These are phyloP conservation scores for Piromyces finnis DNA, from an alignment of 192 early-diverging fungal species.

Conservation along the genomic window DNA sequence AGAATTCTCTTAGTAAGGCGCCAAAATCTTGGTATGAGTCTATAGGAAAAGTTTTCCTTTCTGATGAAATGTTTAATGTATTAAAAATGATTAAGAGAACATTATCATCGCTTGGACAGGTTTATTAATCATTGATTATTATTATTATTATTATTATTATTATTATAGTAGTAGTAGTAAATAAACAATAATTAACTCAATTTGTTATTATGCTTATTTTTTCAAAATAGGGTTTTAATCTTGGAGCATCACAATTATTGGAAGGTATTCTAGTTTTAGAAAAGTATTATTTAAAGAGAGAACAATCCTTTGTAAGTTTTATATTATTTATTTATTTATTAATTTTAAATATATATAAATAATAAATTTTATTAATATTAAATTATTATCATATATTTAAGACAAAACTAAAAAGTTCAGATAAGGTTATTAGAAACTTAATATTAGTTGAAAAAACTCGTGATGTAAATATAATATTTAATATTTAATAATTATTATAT, in stretches of 20 bases:
- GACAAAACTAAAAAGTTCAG: neutral
- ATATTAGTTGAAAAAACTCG: neutral
- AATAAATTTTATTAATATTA: no score
- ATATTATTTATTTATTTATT: neutral
- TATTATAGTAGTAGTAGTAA: no score
- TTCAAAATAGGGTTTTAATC: neutral
- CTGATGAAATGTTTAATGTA: neutral
- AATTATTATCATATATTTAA: no score
- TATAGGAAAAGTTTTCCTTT: neutral
- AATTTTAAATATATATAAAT: no score
- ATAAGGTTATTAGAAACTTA: neutral
- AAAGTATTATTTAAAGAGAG: neutral
- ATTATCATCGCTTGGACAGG: neutral
- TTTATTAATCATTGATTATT: no score
- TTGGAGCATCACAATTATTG: neutral
- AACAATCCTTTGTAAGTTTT: neutral
- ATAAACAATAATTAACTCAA: no score
- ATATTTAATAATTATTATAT: no score
- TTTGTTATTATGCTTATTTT: no score
- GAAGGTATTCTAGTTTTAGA: neutral
- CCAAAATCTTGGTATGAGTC: neutral
- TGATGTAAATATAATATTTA: neutral
- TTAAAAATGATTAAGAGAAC: neutral
- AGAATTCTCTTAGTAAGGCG: neutral
- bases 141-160: no score